Evolutionary conservation across 805 yeast genomes (phyloP).

Genomic region (Myxozyma nipponensis): DNA sequence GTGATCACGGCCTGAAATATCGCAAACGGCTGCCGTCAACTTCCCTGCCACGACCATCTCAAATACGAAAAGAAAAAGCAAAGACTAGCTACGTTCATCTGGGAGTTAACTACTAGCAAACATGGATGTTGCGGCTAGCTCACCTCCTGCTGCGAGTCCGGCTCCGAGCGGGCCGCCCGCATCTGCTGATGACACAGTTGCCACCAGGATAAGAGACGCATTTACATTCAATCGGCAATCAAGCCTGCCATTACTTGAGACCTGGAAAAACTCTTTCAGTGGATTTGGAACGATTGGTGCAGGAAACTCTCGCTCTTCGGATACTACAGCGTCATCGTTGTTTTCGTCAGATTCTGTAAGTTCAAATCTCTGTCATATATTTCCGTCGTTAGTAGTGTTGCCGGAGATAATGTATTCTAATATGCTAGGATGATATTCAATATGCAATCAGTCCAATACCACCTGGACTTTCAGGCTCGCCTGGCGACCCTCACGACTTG

Average conservation of each 20-base stretch:
- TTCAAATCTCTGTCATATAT: background rate
- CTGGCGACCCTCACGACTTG: constrained; percentile 28
- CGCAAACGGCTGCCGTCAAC: too few relatives aligned
- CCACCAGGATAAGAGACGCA: constrained; percentile 14
- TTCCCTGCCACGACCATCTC: too few relatives aligned
- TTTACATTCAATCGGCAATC: constrained; percentile 11
- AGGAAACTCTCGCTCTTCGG: background rate
- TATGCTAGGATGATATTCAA: constrained; percentile 5
- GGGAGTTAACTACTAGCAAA: too few relatives aligned
- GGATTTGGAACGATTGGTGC: background rate
- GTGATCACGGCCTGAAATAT: too few relatives aligned
- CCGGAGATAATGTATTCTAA: too few relatives aligned
- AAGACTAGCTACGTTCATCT: too few relatives aligned
- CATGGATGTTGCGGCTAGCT: too few relatives aligned
- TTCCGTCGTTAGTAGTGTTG: constrained; percentile 4
- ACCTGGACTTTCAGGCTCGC: constrained; percentile 15
- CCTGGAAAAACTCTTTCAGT: constrained; percentile 8
- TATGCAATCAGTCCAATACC: constrained; percentile 9
- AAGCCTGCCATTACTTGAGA: constrained; percentile 11
- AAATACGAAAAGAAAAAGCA: too few relatives aligned
- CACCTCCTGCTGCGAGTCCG: too few relatives aligned
- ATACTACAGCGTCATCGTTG: constrained; percentile 11
- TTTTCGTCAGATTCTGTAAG: constrained; percentile 18
- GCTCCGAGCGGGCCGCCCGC: too few relatives aligned
- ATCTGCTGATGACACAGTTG: background rate